Conservation (phyloP, 2,329 filamentous ascomycete species). For the Teratosphaeria gauchensis region DNA sequence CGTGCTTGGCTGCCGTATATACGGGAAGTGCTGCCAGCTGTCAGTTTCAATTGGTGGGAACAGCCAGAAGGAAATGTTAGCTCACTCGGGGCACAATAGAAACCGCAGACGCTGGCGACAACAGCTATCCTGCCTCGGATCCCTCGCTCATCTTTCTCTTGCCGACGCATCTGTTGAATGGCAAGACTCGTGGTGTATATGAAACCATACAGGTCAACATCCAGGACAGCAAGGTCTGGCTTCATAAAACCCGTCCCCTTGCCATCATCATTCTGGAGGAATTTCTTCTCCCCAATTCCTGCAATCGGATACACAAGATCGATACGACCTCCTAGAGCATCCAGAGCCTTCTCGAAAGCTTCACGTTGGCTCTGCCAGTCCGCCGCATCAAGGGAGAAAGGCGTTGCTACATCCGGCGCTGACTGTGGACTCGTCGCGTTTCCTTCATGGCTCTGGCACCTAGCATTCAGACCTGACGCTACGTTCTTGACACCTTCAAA, state of each 20-base stretch:
- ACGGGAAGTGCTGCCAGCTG: constrained; percentile 26
- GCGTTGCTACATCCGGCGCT: constrained; percentile 4
- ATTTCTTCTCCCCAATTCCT: constrained; percentile 32
- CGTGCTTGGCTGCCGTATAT: constrained; percentile 36
- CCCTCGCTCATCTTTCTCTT: constrained; percentile 24
- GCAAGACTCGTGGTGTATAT: constrained; percentile 34
- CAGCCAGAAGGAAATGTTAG: not conserved
- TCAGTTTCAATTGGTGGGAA: not conserved
- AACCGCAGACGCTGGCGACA: constrained; percentile 34
- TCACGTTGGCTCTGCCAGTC: constrained; percentile 29
- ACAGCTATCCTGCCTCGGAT: constrained; percentile 29
- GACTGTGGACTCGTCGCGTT: not conserved
- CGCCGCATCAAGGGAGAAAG: constrained; percentile 22
- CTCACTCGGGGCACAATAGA: constrained; percentile 32
- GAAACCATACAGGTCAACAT: constrained; percentile 35
- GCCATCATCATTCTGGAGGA: constrained; percentile 21
- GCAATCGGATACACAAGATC: constrained; percentile 34
- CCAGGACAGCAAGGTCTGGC: constrained; percentile 31
- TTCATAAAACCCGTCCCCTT: constrained; percentile 24
- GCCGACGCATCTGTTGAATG: constrained; percentile 36
- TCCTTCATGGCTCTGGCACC: not conserved
- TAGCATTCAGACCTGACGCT: constrained; percentile 13
- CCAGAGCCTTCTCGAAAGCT: constrained; percentile 28
- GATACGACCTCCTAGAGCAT: constrained; percentile 25
- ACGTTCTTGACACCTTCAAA: constrained; percentile 18